Conservation (phyloP, 1,284 basidiomycete genomes). For the Omphalotus olearius region DNA sequence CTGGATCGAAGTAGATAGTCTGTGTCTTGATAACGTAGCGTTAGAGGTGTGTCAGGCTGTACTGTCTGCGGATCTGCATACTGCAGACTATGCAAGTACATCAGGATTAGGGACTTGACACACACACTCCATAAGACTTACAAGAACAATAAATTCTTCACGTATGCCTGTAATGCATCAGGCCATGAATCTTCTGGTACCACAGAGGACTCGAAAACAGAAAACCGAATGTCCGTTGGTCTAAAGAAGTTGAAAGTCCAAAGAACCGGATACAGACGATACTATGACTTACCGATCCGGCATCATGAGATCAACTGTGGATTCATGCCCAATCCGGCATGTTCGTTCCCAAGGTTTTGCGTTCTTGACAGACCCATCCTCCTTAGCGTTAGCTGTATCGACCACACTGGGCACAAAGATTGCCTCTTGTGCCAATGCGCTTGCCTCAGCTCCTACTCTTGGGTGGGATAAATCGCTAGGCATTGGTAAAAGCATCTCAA, state of each 20-base stretch:
- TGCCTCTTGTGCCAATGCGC: too few relatives aligned
- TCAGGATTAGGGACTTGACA: not conserved
- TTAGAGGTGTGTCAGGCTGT: slow-evolving; percentile 51
- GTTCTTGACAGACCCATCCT: too few relatives aligned
- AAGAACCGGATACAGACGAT: not conserved
- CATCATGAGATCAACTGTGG: slow-evolving; percentile 45
- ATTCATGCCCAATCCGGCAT: slow-evolving; percentile 31
- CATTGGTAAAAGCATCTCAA: slow-evolving; percentile 27
- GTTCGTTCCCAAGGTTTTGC: slow-evolving; percentile 16
- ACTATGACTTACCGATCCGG: slow-evolving; percentile 47
- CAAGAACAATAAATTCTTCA: slow-evolving; percentile 38
- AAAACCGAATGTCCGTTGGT: slow-evolving; percentile 46
- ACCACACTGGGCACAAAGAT: not conserved
- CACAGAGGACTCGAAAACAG: slow-evolving; percentile 31
- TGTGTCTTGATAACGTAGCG: slow-evolving; percentile 33
- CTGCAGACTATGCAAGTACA: slow-evolving; percentile 26
- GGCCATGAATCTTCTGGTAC: slow-evolving; percentile 34
- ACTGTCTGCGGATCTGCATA: slow-evolving; percentile 24
- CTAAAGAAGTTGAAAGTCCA: slow-evolving; percentile 26
- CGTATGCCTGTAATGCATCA: slow-evolving; percentile 38
- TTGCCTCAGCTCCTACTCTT: not conserved
- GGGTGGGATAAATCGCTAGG: not conserved
- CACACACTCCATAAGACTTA: slow-evolving; percentile 26
- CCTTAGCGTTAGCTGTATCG: not conserved
- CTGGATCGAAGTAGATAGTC: slow-evolving; percentile 49